Evolutionary conservation across 192 early-diverging fungal genomes (phyloP).

Genomic region (Backusella parvicylindrica): DNA sequence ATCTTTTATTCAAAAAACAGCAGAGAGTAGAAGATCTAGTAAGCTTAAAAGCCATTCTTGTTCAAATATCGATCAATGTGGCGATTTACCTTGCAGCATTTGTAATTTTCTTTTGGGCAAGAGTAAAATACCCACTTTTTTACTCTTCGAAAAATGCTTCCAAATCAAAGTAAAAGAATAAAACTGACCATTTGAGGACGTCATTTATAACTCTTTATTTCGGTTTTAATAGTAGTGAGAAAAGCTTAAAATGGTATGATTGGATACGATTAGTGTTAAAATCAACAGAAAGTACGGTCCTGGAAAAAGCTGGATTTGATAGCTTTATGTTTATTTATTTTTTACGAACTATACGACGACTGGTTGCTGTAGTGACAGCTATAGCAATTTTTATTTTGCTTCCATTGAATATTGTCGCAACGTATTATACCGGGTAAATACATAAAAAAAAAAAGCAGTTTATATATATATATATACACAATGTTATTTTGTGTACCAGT

Average conservation of each 20-base stretch:
- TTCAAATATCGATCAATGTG: constrained; percentile 56
- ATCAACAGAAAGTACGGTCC: constrained; percentile 51
- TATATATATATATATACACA: background rate
- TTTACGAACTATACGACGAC: constrained; percentile 48
- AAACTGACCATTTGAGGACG: background rate
- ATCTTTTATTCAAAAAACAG: constrained; percentile 23
- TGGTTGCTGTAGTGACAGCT: constrained; percentile 51
- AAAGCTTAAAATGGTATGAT: constrained; percentile 51
- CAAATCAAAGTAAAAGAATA: constrained; percentile 4
- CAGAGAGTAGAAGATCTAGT: constrained; percentile 17
- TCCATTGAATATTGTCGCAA: constrained; percentile 59
- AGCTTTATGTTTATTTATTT: constrained; percentile 68
- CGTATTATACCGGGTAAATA: constrained; percentile 21
- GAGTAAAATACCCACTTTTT: constrained; percentile 42
- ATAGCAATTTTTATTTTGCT: constrained; percentile 57
- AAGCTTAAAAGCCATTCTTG: constrained; percentile 48
- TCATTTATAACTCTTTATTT: background rate
- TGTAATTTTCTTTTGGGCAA: constrained; percentile 49
- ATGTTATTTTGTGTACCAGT: background rate
- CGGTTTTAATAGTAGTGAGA: constrained; percentile 28
- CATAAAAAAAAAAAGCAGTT: background rate
- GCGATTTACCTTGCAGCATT: constrained; percentile 51
- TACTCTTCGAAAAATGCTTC: constrained; percentile 36
- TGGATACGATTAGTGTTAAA: constrained; percentile 63
- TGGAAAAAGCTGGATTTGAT: constrained; percentile 68